Evolutionary conservation across 208 protist species (phyloP).

Genomic region (Wallacemonas sp.): DNA sequence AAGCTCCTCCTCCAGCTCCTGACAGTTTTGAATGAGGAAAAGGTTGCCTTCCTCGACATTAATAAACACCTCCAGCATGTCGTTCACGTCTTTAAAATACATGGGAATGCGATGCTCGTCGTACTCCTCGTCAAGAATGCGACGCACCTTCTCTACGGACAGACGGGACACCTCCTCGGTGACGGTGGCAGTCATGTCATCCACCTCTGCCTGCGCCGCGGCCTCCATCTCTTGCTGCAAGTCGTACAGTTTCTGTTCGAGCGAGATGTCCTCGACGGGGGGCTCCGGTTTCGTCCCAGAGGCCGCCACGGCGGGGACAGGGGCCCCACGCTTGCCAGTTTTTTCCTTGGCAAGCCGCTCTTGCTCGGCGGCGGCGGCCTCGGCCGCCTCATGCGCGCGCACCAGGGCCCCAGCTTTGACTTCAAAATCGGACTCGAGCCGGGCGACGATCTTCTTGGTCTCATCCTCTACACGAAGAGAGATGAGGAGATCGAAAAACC

Average conservation of each 20-base stretch:
- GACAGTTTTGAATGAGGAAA: constrained; percentile 96
- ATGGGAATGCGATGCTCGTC: constrained; percentile 81
- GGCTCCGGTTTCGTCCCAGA: constrained; percentile 24
- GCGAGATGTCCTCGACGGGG: constrained; percentile 28
- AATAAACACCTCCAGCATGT: constrained; percentile 95
- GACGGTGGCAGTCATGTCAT: constrained; percentile 34
- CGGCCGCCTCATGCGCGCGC: constrained; percentile 17
- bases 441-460: constrained; percentile 53
- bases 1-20: constrained; percentile 94
- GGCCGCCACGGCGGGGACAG: background rate
- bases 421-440: constrained; percentile 53
- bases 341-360: constrained; percentile 17
- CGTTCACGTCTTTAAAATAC: constrained; percentile 91
- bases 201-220: constrained; percentile 48
- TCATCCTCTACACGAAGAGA: constrained; percentile 65
- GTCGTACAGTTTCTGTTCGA: constrained; percentile 58
- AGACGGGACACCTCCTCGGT: constrained; percentile 54
- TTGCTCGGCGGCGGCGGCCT: constrained; percentile 17
- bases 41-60: constrained; percentile 96
- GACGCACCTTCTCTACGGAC: constrained; percentile 55
- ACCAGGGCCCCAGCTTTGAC: constrained; percentile 27
- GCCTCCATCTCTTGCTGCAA: constrained; percentile 54
- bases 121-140: constrained; percentile 57
- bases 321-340: background rate
- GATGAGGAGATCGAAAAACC: constrained; percentile 80